Conservation (phyloP, 2,329 filamentous ascomycete genomes). For the Leptodontidium sp. region DNA sequence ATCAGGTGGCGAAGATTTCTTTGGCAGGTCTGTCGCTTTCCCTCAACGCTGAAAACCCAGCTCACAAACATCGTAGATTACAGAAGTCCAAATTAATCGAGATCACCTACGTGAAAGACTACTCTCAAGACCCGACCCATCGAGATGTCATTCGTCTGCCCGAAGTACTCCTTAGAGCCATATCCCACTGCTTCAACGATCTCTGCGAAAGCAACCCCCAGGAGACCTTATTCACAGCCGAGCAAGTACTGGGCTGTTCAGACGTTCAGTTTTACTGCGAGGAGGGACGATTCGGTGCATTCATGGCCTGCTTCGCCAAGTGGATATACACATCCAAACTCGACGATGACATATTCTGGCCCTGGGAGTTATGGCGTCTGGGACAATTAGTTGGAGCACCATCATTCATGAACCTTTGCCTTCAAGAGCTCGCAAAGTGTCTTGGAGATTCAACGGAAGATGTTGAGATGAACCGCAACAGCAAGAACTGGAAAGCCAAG, state of each 20-base stretch:
- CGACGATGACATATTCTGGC: not conserved
- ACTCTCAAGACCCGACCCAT: not conserved
- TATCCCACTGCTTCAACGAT: constrained; percentile 9
- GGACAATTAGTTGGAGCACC: constrained; percentile 7
- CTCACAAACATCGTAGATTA: not conserved
- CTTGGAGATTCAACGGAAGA: not conserved
- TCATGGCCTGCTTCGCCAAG: not conserved
- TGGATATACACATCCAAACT: not conserved
- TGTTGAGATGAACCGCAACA: not conserved
- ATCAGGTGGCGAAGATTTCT: not conserved
- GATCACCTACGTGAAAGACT: not conserved
- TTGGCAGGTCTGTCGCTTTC: not conserved
- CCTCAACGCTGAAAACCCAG: not conserved
- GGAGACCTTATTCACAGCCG: not conserved
- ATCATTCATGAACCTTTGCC: not conserved
- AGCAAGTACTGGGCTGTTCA: not conserved
- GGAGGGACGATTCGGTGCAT: not conserved
- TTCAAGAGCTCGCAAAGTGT: not conserved
- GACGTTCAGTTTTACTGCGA: not conserved
- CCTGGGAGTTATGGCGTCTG: not conserved
- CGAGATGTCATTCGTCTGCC: constrained; percentile 8
- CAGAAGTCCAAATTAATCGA: not conserved
- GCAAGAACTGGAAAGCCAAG: not conserved
- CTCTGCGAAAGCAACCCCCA: constrained; percentile 9
- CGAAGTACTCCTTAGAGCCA: constrained; percentile 1